A percentile compares a stretch with the other conserved stretches of the same genome.
phyloP scores from a whole-genome alignment of 306 rosid species.

The Citrullus colocynthis region DNA sequence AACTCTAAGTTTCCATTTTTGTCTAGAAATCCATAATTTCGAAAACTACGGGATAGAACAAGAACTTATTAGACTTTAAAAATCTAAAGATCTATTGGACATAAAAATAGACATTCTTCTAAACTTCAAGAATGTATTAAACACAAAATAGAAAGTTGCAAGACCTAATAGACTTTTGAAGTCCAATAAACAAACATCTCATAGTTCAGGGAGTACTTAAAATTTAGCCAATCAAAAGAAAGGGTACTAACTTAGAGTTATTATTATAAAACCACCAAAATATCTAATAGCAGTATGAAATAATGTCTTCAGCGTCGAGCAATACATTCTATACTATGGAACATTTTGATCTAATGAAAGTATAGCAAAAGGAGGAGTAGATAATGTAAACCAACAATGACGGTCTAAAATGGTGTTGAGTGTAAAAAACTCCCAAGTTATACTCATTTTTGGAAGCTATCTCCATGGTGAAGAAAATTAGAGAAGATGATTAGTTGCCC shows the following conservation, averaged over 20 bases:
- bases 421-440: background rate
- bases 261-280: background rate
- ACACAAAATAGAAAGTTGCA: too few relatives aligned
- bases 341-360: background rate
- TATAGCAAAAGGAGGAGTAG: background rate
- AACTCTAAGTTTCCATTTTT: too few relatives aligned
- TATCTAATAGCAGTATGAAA: background rate
- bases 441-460: background rate
- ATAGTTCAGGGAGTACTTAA: too few relatives aligned
- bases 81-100: too few relatives aligned
- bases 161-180: too few relatives aligned
- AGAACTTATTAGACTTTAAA: too few relatives aligned
- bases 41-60: too few relatives aligned
- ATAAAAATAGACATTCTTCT: too few relatives aligned
- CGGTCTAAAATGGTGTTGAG: background rate
- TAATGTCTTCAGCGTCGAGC: background rate
- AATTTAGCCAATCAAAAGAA: background rate
- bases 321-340: background rate
- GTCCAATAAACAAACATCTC: too few relatives aligned
- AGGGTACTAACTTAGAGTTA: background rate
- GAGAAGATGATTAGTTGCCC: conserved; percentile 2
- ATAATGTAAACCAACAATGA: background rate
- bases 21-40: too few relatives aligned
- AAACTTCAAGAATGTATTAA: too few relatives aligned
- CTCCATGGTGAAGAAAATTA: background rate